Evolutionary conservation across 2,329 filamentous ascomycete genomes (phyloP), one percentile per base, ranked within the genome.

Genomic region (Paraphoma sp.): DNA sequence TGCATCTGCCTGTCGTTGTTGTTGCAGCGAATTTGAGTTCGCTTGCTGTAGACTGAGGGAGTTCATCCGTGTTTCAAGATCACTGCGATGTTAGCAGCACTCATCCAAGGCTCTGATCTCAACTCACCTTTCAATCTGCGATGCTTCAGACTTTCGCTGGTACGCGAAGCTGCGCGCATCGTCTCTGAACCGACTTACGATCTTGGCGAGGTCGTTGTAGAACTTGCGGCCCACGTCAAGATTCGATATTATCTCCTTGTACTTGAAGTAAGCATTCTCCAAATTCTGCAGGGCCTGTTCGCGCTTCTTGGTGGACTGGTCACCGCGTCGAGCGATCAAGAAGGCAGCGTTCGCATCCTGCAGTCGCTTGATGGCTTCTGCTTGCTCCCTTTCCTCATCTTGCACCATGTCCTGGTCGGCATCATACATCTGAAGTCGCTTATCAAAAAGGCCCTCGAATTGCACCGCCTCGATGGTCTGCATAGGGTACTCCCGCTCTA

Each of bases 201-300:
- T 93, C 76, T 90, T 91, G 45, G 90, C 91, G 4, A 99, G 83
- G 71, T 98, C 93, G 66, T 99, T 99, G 80, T 98, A 99, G 74
- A 99, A 99, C 74, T 95, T 97, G 51, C 94, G 84, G 0, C 92
- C 95, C 0, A 90, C 91, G 63, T 98, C 94, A 2, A 97, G 83
- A 71, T 98, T 97, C 63, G 87, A 91, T 54, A 97, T 87, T 54
- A 98, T 92, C 75, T 99, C 94, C 78, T 97, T 97, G 81, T 98
- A 98, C 78, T 94, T 96, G 76, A 93, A 88, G 74, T 96, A 98
- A 0, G 92, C 94, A 62, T 91, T 93, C 75, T 98, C 94, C 9
- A 99, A 82, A 59, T 86, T 87, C 76, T 99, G 95, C 47, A 99
- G 79, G 0, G 92, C 93, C 64, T 90, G 86, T 74, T 98, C 94